A percentile compares a stretch with the other conserved stretches of the same genome.
These are phyloP conservation scores for Cystobasidiopsis lactophilus DNA, from an alignment of 768 basidiomycete genomes.

Conservation along the genomic window DNA sequence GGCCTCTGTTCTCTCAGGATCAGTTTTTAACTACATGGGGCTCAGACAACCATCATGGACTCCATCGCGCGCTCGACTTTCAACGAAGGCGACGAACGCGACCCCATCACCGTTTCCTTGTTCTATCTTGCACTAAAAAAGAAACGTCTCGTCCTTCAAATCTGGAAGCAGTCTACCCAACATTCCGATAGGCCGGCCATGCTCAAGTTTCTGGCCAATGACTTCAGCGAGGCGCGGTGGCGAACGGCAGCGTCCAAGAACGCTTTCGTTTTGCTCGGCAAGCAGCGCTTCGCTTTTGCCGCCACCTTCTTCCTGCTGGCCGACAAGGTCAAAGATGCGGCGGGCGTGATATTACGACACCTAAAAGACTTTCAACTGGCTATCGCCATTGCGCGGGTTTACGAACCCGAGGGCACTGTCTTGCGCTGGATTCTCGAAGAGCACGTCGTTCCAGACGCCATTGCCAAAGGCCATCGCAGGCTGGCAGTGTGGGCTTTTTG, in stretches of 20 bases:
- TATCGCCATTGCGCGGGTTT: slow-evolving; percentile 57
- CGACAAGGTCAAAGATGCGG: slow-evolving; percentile 67
- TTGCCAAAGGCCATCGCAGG: slow-evolving; percentile 74
- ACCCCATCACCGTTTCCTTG: slow-evolving; percentile 70
- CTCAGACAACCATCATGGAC: slow-evolving; percentile 60
- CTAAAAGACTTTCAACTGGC: slow-evolving; percentile 78
- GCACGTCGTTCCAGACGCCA: slow-evolving; percentile 61
- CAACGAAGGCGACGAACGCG: slow-evolving; percentile 43
- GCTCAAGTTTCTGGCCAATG: slow-evolving; percentile 78
- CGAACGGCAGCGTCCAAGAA: slow-evolving; percentile 86
- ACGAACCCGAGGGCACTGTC: slow-evolving; percentile 61
- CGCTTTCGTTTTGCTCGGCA: slow-evolving; percentile 73
- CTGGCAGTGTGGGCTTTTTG: slow-evolving; percentile 91
- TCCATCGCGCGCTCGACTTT: slow-evolving; percentile 77
- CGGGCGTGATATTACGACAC: slow-evolving; percentile 69
- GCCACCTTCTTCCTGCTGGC: slow-evolving; percentile 93
- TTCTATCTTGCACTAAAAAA: slow-evolving; percentile 92
- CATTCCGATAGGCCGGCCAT: slow-evolving; percentile 71
- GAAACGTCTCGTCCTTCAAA: slow-evolving; percentile 67
- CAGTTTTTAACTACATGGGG: not conserved
- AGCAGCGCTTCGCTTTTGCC: slow-evolving; percentile 89
- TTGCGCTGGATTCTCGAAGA: slow-evolving; percentile 46
- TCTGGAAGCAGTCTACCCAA: slow-evolving; percentile 89
- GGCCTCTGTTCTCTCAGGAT: not conserved
- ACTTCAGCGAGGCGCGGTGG: slow-evolving; percentile 68